Percentiles rank a stretch among this genome's conserved stretches.
phyloP scores from a whole-genome alignment of 345 rosid species.

The Gossypium australe region DNA sequence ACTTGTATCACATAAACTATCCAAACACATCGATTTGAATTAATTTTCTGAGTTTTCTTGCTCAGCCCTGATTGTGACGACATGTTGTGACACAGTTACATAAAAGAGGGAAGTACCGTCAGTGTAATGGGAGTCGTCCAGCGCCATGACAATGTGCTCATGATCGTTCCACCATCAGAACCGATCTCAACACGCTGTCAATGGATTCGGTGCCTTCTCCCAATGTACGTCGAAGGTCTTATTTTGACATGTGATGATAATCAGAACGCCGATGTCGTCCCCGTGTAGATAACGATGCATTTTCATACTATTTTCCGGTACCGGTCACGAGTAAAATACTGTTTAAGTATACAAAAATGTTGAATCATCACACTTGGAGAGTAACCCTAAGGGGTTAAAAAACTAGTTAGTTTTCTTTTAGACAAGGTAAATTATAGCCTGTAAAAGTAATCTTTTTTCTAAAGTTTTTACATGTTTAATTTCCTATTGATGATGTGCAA shows the following conservation, averaged over 20 bases:
- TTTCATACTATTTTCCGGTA: conserved; percentile 13
- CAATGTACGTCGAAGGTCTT: conserved; percentile 70
- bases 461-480: too few species aligned
- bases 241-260: conserved; percentile 66
- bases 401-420: conserved; percentile 9
- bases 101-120: conserved; percentile 88
- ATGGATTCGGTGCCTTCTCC: conserved; percentile 69
- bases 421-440: conserved; percentile 3
- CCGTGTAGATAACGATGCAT: conserved; percentile 42
- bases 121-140: conserved; percentile 89
- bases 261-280: conserved; percentile 66
- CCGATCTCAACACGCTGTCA: conserved; percentile 70
- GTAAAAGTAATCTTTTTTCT: neutral
- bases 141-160: conserved; percentile 74
- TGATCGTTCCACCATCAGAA: conserved; percentile 71
- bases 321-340: conserved; percentile 20
- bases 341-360: neutral
- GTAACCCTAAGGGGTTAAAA: conserved; percentile 10
- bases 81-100: conserved; percentile 44
- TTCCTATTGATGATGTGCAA: neutral
- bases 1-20: too few species aligned
- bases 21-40: too few species aligned
- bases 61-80: conserved; percentile 5
- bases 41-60: too few species aligned
- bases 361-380: neutral